Conservation (phyloP, 176 grass and related monocot genomes). For the Hordeum marinum region DNA sequence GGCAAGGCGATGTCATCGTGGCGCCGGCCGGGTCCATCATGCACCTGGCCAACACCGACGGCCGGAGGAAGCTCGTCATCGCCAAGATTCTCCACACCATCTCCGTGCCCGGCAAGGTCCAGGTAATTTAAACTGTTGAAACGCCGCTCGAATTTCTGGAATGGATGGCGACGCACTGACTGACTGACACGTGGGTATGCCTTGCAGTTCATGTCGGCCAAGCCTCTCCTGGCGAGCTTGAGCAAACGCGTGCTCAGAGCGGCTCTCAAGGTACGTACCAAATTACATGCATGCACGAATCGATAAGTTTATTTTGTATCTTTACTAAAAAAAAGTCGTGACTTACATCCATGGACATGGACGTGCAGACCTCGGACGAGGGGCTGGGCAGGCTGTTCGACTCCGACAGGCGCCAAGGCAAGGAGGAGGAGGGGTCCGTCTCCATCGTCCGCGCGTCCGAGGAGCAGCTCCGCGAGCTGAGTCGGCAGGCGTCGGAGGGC, state of each 20-base stretch:
- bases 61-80: conserved; percentile 51
- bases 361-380: conserved; percentile 32
- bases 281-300: background rate
- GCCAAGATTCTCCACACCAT: conserved; percentile 55
- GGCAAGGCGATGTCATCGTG: conserved; percentile 48
- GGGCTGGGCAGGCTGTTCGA: conserved; percentile 36
- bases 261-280: conserved; percentile 39
- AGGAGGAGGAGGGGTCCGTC: conserved; percentile 13
- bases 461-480: conserved; percentile 56
- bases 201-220: conserved; percentile 56
- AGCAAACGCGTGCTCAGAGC: conserved; percentile 57
- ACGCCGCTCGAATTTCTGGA: background rate
- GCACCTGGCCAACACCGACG: conserved; percentile 67
- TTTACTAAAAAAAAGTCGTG: no score
- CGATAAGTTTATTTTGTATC: no score
- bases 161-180: background rate
- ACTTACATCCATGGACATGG: background rate
- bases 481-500: conserved; percentile 35
- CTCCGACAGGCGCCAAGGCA: background rate
- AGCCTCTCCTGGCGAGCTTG: conserved; percentile 47
- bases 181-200: background rate
- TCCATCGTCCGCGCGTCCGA: conserved; percentile 48
- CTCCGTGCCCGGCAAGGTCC: conserved; percentile 52
- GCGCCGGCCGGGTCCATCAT: conserved; percentile 50
- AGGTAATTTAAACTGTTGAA: conserved; percentile 19